phyloP scores from a whole-genome alignment of 2,329 filamentous ascomycete species.

The Monilinia laxa region DNA sequence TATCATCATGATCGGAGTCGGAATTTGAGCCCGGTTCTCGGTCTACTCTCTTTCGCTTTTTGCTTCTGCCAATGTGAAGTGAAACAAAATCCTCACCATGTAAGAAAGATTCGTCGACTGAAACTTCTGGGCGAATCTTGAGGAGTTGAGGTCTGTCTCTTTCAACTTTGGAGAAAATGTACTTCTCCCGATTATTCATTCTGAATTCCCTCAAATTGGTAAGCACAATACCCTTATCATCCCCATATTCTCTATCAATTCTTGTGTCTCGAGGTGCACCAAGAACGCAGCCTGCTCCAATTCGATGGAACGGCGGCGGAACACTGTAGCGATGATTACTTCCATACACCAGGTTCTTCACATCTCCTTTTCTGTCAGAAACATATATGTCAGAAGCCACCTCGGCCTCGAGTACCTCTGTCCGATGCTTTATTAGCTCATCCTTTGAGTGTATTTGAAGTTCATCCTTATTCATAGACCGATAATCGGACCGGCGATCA shows the following conservation, averaged over 20 bases:
- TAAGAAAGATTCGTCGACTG: conserved; percentile 30
- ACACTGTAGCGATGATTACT: conserved; percentile 69
- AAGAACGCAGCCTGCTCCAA: conserved; percentile 67
- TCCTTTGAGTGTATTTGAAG: neutral
- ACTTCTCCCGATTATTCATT: conserved; percentile 43
- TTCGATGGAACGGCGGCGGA: conserved; percentile 65
- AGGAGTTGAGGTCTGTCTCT: conserved; percentile 45
- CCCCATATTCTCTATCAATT: conserved; percentile 60
- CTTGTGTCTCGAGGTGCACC: conserved; percentile 60
- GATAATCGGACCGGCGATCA: conserved; percentile 20
- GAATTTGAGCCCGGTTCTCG: conserved; percentile 41
- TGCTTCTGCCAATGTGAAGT: conserved; percentile 43
- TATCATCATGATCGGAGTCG: conserved; percentile 48
- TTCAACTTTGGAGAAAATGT: conserved; percentile 48
- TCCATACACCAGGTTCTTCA: conserved; percentile 72
- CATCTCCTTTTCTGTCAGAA: conserved; percentile 74
- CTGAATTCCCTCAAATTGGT: conserved; percentile 42
- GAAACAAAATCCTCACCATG: conserved; percentile 50
- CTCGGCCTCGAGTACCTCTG: conserved; percentile 9
- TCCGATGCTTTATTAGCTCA: conserved; percentile 18
- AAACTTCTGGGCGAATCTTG: conserved; percentile 42
- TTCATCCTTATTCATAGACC: neutral
- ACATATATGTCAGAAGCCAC: conserved; percentile 48
- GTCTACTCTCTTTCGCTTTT: conserved; percentile 36
- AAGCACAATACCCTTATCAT: conserved; percentile 54